phyloP scores from a whole-genome alignment of 768 basidiomycete species.

The Termitomyces sp. region DNA sequence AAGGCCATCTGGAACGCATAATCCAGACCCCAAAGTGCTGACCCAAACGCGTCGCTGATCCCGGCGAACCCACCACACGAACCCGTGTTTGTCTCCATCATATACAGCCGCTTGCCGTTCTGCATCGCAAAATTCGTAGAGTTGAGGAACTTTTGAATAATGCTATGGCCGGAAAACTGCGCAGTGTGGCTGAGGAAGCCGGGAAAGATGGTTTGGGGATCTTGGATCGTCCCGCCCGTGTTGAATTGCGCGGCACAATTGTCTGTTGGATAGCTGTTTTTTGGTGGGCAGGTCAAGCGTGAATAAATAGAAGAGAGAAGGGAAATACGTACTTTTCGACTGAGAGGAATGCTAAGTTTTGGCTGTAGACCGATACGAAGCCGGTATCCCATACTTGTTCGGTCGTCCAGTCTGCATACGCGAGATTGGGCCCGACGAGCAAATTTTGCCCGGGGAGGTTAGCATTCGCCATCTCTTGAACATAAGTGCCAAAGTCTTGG shows the following conservation, averaged over 20 bases:
- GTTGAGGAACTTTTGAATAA: constrained; percentile 48
- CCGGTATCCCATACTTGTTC: constrained; percentile 51
- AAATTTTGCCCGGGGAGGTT: constrained; percentile 30
- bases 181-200: constrained; percentile 54
- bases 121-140: constrained; percentile 39
- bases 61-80: constrained; percentile 67
- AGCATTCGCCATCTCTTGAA: constrained; percentile 29
- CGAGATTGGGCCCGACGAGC: constrained; percentile 54
- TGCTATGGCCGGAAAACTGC: constrained; percentile 32
- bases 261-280: constrained; percentile 48
- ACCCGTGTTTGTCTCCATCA: constrained; percentile 71
- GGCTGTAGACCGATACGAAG: constrained; percentile 36
- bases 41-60: constrained; percentile 55
- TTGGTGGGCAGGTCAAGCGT: constrained; percentile 18
- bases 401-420: constrained; percentile 46
- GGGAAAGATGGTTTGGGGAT: constrained; percentile 46
- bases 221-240: constrained; percentile 26
- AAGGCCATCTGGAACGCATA: constrained; percentile 55
- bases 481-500: constrained; percentile 39
- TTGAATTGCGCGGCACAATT: constrained; percentile 54
- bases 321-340: constrained; percentile 47
- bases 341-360: constrained; percentile 37
- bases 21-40: constrained; percentile 60
- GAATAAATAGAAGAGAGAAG: constrained; percentile 8
- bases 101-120: constrained; percentile 41